Percentiles rank a stretch among this genome's conserved stretches.
Evolutionary conservation across 2,329 filamentous ascomycete species (phyloP).

Genomic region (Coleophoma cylindrospora): DNA sequence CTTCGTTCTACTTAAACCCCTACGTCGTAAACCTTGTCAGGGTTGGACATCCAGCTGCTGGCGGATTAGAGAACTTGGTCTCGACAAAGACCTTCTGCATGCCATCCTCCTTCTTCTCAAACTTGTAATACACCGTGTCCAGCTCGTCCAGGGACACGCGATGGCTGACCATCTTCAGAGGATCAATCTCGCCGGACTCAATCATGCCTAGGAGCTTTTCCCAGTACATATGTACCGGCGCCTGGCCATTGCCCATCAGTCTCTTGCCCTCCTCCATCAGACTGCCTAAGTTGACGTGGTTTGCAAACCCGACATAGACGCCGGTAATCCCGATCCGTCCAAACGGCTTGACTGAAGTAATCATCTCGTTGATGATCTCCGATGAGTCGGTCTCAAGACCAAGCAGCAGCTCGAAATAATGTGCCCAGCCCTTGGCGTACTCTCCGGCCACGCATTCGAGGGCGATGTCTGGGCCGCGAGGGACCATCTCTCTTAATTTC

Average conservation of each 20-base stretch:
- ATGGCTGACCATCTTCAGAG: conserved; percentile 76
- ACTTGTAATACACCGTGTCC: conserved; percentile 59
- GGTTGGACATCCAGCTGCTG: conserved; percentile 35
- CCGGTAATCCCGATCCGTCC: conserved; percentile 76
- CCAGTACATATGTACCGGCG: conserved; percentile 82
- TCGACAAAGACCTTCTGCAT: conserved; percentile 78
- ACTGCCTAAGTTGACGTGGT: conserved; percentile 40
- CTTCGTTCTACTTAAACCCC: too few species aligned
- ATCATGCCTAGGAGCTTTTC: conserved; percentile 67
- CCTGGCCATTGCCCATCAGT: conserved; percentile 63
- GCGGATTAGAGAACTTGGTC: conserved; percentile 50
- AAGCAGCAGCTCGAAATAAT: conserved; percentile 50
- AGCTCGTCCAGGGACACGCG: conserved; percentile 71
- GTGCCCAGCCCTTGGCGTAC: conserved; percentile 56
- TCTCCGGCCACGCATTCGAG: conserved; percentile 63
- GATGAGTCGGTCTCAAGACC: conserved; percentile 82
- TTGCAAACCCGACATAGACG: conserved; percentile 51
- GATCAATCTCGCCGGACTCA: conserved; percentile 63
- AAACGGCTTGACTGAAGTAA: conserved; percentile 65
- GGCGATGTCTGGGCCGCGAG: conserved; percentile 68
- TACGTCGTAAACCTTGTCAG: conserved; percentile 28
- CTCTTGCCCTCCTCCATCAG: conserved; percentile 85
- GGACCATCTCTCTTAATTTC: conserved; percentile 68
- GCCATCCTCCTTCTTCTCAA: conserved; percentile 55
- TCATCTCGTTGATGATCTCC: conserved; percentile 77